phyloP scores from a whole-genome alignment of 2,329 filamentous ascomycete genomes.

The Bipolaris victoriae region DNA sequence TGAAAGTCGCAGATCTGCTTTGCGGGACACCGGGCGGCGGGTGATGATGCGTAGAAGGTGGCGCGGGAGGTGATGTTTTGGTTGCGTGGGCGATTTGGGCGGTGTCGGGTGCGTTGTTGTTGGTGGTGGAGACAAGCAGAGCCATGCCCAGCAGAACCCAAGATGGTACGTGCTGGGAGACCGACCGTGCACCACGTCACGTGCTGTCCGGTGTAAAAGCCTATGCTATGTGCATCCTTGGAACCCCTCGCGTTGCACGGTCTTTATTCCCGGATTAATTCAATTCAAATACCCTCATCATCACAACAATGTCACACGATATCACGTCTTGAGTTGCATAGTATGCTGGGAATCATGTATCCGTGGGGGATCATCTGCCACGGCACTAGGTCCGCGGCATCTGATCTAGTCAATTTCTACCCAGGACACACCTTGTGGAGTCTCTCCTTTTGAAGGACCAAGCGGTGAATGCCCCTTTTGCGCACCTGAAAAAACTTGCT shows the following conservation, averaged over 20 bases:
- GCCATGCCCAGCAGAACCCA: conserved; percentile 20
- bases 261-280: not conserved
- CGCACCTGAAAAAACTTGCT: conserved; percentile 22
- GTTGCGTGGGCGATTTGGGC: conserved; percentile 12
- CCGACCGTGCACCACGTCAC: not conserved
- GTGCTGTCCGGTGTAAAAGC: not conserved
- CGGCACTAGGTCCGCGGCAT: conserved; percentile 18
- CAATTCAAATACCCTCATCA: not conserved
- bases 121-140: conserved; percentile 27
- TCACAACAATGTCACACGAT: not conserved
- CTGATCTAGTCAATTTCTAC: conserved; percentile 43
- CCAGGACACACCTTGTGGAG: conserved; percentile 25
- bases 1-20: conserved; percentile 19
- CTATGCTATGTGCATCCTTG: not conserved
- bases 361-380: conserved; percentile 34
- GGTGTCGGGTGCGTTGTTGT: conserved; percentile 27
- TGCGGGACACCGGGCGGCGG: conserved; percentile 10
- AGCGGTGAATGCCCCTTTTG: conserved; percentile 28
- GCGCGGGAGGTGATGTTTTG: conserved; percentile 2
- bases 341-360: not conserved
- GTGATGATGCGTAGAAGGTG: not conserved
- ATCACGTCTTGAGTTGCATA: not conserved
- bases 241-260: not conserved
- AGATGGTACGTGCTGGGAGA: conserved; percentile 6
- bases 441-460: conserved; percentile 19